A percentile compares a stretch with the other conserved stretches of the same genome.
Evolutionary conservation across 164 flowering plant species (phyloP).

Genomic region (Tetracentron sinense): DNA sequence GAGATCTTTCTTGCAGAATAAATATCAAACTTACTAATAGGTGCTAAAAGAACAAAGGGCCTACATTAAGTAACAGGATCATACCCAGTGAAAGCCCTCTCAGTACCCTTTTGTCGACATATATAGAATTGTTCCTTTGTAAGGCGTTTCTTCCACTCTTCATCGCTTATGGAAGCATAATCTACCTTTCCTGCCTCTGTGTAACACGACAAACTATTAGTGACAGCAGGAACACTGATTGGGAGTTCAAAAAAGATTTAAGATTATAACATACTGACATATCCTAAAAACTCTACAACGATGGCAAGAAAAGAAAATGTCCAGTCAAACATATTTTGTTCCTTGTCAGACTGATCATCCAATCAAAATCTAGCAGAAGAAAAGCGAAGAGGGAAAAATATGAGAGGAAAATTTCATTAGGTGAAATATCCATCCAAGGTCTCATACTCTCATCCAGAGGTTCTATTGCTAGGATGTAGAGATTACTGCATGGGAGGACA

Average conservation of each 20-base stretch:
- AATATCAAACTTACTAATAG: neutral
- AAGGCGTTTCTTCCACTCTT: slow-evolving; percentile 78
- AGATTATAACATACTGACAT: neutral
- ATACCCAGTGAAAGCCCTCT: slow-evolving; percentile 87
- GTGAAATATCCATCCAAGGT: too few relatives aligned
- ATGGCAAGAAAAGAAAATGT: neutral
- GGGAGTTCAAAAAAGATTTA: neutral
- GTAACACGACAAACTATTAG: neutral
- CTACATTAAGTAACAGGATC: neutral
- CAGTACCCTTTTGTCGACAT: slow-evolving; percentile 84
- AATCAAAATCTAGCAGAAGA: too few relatives aligned
- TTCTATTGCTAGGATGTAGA: too few relatives aligned
- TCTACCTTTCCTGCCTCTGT: slow-evolving; percentile 38
- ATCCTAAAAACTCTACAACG: neutral
- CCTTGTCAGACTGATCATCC: too few relatives aligned
- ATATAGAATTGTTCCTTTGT: slow-evolving; percentile 64
- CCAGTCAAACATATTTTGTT: too few relatives aligned
- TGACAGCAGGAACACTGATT: neutral
- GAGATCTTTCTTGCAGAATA: neutral
- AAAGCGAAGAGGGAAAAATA: too few relatives aligned
- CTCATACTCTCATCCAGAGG: too few relatives aligned
- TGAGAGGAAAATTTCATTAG: too few relatives aligned
- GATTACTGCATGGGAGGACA: too few relatives aligned
- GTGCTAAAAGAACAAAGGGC: slow-evolving; percentile 3
- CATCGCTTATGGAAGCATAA: slow-evolving; percentile 51